A percentile compares a stretch with the other conserved stretches of the same genome.
Evolutionary conservation across 1,284 basidiomycete species (phyloP).

Genomic region (Paramarasmius palmivorus): DNA sequence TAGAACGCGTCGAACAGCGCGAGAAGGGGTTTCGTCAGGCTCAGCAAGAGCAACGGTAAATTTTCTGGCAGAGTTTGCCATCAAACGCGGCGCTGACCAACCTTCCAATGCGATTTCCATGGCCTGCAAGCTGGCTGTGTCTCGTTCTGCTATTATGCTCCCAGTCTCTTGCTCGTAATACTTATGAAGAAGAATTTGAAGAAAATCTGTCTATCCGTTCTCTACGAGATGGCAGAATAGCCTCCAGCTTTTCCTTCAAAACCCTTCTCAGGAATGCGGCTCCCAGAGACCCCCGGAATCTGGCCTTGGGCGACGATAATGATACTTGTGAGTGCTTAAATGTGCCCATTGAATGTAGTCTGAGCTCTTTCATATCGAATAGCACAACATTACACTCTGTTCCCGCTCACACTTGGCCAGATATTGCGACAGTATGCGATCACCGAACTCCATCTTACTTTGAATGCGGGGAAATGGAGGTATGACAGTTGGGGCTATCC

Average conservation of each 20-base stretch:
- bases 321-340: conserved; percentile 36
- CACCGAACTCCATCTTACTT: conserved; percentile 82
- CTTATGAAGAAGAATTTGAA: conserved; percentile 47
- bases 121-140: background rate
- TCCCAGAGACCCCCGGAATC: conserved; percentile 54
- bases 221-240: conserved; percentile 83
- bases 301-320: conserved; percentile 48
- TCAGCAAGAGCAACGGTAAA: conserved; percentile 46
- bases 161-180: background rate
- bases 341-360: background rate
- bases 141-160: conserved; percentile 1
- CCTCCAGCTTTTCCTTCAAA: conserved; percentile 82
- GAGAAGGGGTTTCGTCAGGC: conserved; percentile 40
- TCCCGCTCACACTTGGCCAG: conserved; percentile 85
- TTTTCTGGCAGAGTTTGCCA: conserved; percentile 38
- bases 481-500: conserved; percentile 86
- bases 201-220: conserved; percentile 78
- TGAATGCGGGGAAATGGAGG: conserved; percentile 92
- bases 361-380: conserved; percentile 4
- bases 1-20: conserved; percentile 62
- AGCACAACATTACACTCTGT: conserved; percentile 83
- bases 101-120: background rate
- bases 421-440: conserved; percentile 83
- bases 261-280: conserved; percentile 56
- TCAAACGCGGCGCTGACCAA: background rate